Evolutionary conservation across 164 flowering plant species (phyloP), one percentile per base, ranked within the genome.

Genomic region (Macadamia tetraphylla): DNA sequence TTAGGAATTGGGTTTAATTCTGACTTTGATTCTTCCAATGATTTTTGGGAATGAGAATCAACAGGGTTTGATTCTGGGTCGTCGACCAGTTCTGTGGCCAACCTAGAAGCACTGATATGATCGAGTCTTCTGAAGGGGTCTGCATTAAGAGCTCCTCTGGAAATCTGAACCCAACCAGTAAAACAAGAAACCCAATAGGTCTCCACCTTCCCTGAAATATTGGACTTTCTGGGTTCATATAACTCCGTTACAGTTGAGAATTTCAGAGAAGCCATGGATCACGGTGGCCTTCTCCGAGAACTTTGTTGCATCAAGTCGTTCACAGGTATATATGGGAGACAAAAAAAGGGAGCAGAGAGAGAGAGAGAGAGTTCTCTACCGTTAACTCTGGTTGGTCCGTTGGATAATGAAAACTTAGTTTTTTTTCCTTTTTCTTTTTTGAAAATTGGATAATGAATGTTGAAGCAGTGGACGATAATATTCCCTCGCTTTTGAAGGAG

Each of bases 221-320:
- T 76, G 9, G 67, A 66, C 58, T 71, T 78, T 60, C 72, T 82
- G 55, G 79, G 58, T 52, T 83, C 83, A 58, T 15, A 71, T 6
- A 76, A 13, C 30, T 85, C 85, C 9, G 74, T n/a, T 18, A 72
- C 59, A 63, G 80, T 29, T 14, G 79, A 63, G n/a, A 80, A 58
- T 32, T 73, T 77, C 31, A 83, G 46, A 6, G 88, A 80, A 64
- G 78, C 83, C 88, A 84, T 84, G 64, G 18, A 11, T 31, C 8
- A 40, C 7, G 44, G 14, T 64, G 70, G 66, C 57, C 62, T 58
- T 61, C 62, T 58, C 65, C 53, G 35, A 60, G 29, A 17, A 59
- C 4, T 59, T 49, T 29, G 60, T 32, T 29, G 17, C 53, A 63
- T 42, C 40, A 53, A 62, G 32, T 60, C 10, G 17, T 10, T 62